Evolutionary conservation across 352 stramenopile genomes (phyloP), one percentile per base, ranked within the genome.

Genomic region (Globisporangium viniferum): DNA sequence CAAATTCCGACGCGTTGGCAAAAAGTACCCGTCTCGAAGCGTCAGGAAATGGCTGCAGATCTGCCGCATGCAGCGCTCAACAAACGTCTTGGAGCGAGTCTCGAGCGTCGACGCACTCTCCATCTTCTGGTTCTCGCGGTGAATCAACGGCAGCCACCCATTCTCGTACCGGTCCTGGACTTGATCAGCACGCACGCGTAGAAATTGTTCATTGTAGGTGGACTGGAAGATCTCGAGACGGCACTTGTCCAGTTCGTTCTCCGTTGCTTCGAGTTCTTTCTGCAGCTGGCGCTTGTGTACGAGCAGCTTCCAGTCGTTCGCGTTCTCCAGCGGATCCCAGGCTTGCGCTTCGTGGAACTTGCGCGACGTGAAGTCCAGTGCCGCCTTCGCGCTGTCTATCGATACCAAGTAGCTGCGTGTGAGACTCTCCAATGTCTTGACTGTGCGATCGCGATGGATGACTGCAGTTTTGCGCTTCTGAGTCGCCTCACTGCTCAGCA

Each of bases 301-400:
- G 10, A 94, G 72, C 5, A 83, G 73, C 27, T 64, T 77, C 82
- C 87, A 91, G 66, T 94, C 81, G 59, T 92, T 94, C 4, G 87
- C 84, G 62, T 94, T 94, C 66, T 94, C 87, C 2, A 94, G 68
- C 1, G 80, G 75, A 68, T 94, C 87, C 87, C 87, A 94, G 5
- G 85, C 81, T 61, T 93, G 85, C 5, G 82, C 75, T 64, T 90
- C 71, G 22, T 78, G 75, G 59, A 93, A 91, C 1, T 70, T 69
- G 0, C 78, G 75, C 14, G 78, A 88, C 1, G 74, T 56, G 29
- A 90, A 92, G 35, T 88, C 80, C 5, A 92, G 68, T 2, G 81
- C 79, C 56, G 72, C 74, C 53, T 74, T 75, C 5, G 84, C 78
- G 24, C 76, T 79, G 4, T 70, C 62, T 2, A 84, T 71, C 0